Evolutionary conservation across 2,329 filamentous ascomycete genomes (phyloP).

Genomic region (Pseudovirgaria hyperparasitica): DNA sequence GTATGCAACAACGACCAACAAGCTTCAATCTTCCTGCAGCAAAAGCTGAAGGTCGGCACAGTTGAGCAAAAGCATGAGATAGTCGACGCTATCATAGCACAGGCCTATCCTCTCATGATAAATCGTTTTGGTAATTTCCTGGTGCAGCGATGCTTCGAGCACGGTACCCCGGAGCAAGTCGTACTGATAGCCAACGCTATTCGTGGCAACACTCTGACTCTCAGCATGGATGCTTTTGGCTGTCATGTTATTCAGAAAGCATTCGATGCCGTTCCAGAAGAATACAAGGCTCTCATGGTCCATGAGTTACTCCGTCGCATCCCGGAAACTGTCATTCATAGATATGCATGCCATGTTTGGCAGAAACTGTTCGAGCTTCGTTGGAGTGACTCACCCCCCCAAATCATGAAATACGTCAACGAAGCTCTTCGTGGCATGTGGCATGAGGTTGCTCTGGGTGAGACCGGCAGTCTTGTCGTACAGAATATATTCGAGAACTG

Average conservation of each 20-base stretch:
- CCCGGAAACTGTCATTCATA: slow-evolving; percentile 94
- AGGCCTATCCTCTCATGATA: slow-evolving; percentile 92
- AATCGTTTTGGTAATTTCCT: slow-evolving; percentile 98
- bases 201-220: slow-evolving; percentile 79
- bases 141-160: slow-evolving; percentile 96
- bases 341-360: slow-evolving; percentile 98
- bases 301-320: slow-evolving; percentile 90
- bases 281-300: slow-evolving; percentile 99
- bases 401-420: slow-evolving; percentile 98
- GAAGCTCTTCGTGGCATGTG: slow-evolving; percentile 92
- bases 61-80: slow-evolving; percentile 95
- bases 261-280: slow-evolving; percentile 92
- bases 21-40: slow-evolving; percentile 95
- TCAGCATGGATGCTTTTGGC: slow-evolving; percentile 98
- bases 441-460: slow-evolving; percentile 93
- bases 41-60: slow-evolving; percentile 95
- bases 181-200: slow-evolving; percentile 91
- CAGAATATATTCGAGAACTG: slow-evolving; percentile 99
- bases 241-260: slow-evolving; percentile 98
- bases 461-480: slow-evolving; percentile 94
- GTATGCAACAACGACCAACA: slow-evolving; percentile 99
- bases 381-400: slow-evolving; percentile 87
- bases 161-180: slow-evolving; percentile 88
- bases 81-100: slow-evolving; percentile 86
- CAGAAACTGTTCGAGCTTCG: slow-evolving; percentile 97